phyloP scores from a whole-genome alignment of 2,329 filamentous ascomycete genomes.

The Fusarium staphyleae region DNA sequence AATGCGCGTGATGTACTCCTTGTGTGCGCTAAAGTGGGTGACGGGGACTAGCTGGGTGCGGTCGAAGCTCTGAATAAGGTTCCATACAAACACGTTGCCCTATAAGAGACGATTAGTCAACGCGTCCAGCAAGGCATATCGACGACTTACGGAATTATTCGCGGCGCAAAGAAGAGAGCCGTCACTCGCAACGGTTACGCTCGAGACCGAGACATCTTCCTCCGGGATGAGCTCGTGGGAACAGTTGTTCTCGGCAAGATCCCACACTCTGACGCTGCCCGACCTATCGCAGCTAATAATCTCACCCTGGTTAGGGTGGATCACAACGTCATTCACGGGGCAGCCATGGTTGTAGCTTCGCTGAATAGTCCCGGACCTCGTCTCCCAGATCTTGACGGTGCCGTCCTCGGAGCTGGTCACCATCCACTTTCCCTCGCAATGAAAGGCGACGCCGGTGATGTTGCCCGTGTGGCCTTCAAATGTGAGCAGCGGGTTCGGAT shows the following conservation, averaged over 20 bases:
- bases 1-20: slow-evolving; percentile 90
- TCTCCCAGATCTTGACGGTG: slow-evolving; percentile 98
- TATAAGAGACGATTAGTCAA: slow-evolving; percentile 48
- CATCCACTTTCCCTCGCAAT: slow-evolving; percentile 99
- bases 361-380: slow-evolving; percentile 82
- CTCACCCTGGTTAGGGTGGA: slow-evolving; percentile 98
- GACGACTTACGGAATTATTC: slow-evolving; percentile 79
- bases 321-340: slow-evolving; percentile 97
- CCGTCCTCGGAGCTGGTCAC: slow-evolving; percentile 97
- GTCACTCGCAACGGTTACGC: slow-evolving; percentile 94
- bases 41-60: slow-evolving; percentile 85
- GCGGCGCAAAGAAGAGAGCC: slow-evolving; percentile 91
- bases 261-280: slow-evolving; percentile 94
- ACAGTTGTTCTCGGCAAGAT: slow-evolving; percentile 95
- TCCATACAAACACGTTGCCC: slow-evolving; percentile 98
- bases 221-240: slow-evolving; percentile 96
- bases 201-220: slow-evolving; percentile 91
- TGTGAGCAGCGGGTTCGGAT: slow-evolving; percentile 88
- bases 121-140: not conserved
- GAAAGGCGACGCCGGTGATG: slow-evolving; percentile 95
- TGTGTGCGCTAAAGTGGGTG: slow-evolving; percentile 88
- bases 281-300: slow-evolving; percentile 95
- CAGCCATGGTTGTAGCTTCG: slow-evolving; percentile 90
- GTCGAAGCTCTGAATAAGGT: slow-evolving; percentile 83
- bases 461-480: slow-evolving; percentile 98